Evolutionary conservation across 345 rosid species (phyloP).

Genomic region (Euphorbia lathyris): DNA sequence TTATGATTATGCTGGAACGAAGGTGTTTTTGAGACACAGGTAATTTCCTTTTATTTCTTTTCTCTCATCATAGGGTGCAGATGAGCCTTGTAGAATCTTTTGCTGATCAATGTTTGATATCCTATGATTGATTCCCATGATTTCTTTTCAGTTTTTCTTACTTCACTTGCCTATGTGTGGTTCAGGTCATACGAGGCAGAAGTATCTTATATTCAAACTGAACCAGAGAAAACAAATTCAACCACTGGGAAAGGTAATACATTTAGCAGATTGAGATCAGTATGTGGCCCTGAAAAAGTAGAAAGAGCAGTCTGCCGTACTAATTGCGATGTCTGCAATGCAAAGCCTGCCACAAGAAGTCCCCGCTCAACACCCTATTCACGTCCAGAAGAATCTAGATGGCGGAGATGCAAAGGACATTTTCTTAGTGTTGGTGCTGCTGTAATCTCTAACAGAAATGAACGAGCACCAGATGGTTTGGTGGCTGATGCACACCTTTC

Average conservation of each 20-base stretch:
- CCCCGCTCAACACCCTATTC: conserved; percentile 28
- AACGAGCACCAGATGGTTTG: conserved; percentile 92
- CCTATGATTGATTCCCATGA: neutral
- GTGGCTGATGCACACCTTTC: conserved; percentile 96
- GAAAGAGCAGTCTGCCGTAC: conserved; percentile 64
- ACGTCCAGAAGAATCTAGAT: conserved; percentile 41
- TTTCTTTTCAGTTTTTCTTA: neutral
- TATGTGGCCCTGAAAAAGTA: conserved; percentile 38
- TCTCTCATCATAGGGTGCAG: neutral
- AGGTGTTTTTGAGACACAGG: conserved; percentile 87
- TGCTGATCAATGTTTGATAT: neutral
- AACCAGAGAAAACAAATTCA: conserved; percentile 40
- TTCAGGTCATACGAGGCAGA: conserved; percentile 84
- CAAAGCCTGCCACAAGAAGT: conserved; percentile 28
- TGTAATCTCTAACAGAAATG: conserved; percentile 79
- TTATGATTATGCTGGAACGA: conserved; percentile 93
- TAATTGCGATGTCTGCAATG: conserved; percentile 59
- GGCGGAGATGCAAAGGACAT: conserved; percentile 63
- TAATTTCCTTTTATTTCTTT: conserved; percentile 19
- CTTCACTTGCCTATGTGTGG: conserved; percentile 8
- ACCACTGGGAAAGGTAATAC: conserved; percentile 26
- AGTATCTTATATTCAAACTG: conserved; percentile 59
- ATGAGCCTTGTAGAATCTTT: neutral
- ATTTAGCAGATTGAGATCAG: conserved; percentile 32
- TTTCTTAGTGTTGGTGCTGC: conserved; percentile 92